Percentiles rank a stretch among this genome's conserved stretches.
Conservation (phyloP, 768 basidiomycete genomes). For the Termitomyces sp. region DNA sequence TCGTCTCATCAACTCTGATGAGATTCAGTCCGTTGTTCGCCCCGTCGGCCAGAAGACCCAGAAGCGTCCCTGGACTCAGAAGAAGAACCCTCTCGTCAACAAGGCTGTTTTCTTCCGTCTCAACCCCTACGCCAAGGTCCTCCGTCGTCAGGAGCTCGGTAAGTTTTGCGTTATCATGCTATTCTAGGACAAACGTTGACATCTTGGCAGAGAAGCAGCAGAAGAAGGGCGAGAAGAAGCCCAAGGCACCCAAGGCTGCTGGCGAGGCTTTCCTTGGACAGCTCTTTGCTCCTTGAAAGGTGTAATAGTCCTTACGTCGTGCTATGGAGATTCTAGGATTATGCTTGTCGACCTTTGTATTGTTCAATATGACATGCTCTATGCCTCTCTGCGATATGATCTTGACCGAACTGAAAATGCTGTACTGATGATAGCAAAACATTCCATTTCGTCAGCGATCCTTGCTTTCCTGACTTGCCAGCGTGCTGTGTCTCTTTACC, state of each 20-base stretch:
- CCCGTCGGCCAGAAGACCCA: constrained; percentile 79
- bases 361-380: not conserved
- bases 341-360: not conserved
- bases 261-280: constrained; percentile 82
- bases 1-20: constrained; percentile 95
- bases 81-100: constrained; percentile 98
- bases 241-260: constrained; percentile 69
- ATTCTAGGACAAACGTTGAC: constrained; percentile 5
- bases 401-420: no score
- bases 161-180: constrained; percentile 34
- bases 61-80: constrained; percentile 97
- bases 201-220: constrained; percentile 60
- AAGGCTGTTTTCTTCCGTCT: constrained; percentile 93
- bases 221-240: constrained; percentile 60
- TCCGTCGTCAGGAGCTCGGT: constrained; percentile 88
- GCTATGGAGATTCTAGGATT: not conserved
- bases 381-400: no score
- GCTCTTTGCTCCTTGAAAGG: constrained; percentile 76
- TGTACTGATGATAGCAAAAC: no score
- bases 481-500: no score
- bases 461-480: no score
- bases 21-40: constrained; percentile 96
- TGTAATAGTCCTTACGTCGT: not conserved
- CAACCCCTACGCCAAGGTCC: constrained; percentile 97
- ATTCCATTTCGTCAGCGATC: no score